Percentiles rank a stretch among this genome's conserved stretches.
phyloP scores from a whole-genome alignment of 805 yeast species.

The Pichia thaimueangensis region DNA sequence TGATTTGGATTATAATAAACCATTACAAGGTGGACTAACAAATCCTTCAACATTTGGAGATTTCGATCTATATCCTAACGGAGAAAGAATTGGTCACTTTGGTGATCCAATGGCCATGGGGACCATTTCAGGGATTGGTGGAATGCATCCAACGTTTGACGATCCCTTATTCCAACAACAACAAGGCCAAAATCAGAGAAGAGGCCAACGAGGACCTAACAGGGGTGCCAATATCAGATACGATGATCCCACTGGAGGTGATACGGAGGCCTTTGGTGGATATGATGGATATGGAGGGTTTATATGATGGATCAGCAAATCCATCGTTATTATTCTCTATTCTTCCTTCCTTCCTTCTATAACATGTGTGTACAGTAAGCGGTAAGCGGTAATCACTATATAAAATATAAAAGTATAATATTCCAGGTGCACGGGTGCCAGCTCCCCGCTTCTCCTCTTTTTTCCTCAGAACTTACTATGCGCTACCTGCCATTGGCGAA shows the following conservation, averaged over 20 bases:
- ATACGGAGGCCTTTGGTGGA: no score
- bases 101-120: conserved; percentile 15
- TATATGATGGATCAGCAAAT: no score
- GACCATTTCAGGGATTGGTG: conserved; percentile 30
- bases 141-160: conserved; percentile 47
- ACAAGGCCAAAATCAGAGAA: background rate
- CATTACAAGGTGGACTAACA: background rate
- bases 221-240: background rate
- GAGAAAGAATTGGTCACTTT: conserved; percentile 37
- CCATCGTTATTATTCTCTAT: no score
- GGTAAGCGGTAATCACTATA: no score
- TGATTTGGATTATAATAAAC: background rate
- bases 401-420: no score
- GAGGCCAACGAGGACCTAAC: background rate
- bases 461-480: no score
- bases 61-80: conserved; percentile 44
- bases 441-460: background rate
- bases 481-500: no score
- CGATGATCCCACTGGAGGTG: conserved; percentile 5
- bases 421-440: background rate
- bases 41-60: conserved; percentile 35
- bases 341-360: no score
- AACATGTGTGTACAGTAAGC: no score
- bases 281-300: no score
- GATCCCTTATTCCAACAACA: conserved; percentile 41